Conservation (phyloP, 805 yeast genomes). For the Starmerella sirachaensis region DNA sequence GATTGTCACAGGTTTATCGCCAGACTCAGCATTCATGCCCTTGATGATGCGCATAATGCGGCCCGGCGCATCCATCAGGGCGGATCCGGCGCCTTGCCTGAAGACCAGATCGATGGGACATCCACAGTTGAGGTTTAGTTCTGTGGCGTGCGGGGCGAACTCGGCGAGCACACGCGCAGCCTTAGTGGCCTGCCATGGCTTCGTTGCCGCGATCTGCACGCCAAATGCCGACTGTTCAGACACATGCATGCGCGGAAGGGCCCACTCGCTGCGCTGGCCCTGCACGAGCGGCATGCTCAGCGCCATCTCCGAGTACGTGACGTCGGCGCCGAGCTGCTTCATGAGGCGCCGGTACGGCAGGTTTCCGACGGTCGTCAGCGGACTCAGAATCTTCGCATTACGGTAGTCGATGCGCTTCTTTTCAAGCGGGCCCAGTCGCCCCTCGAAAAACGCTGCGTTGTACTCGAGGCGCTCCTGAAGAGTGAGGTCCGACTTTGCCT, state of each 20-base stretch:
- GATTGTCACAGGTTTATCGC: conserved; percentile 84
- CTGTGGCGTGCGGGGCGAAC: conserved; percentile 52
- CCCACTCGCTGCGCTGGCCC: conserved; percentile 95
- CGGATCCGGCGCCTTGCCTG: conserved; percentile 92
- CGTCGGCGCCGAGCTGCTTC: conserved; percentile 82
- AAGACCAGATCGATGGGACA: conserved; percentile 95
- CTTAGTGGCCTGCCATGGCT: conserved; percentile 87
- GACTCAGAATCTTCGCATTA: conserved; percentile 79
- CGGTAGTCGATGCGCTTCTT: conserved; percentile 60
- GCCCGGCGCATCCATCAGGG: conserved; percentile 79
- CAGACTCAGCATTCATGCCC: conserved; percentile 79
- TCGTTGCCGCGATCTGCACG: conserved; percentile 81
- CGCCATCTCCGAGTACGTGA: conserved; percentile 95
- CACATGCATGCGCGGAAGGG: conserved; percentile 77
- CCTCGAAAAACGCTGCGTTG: conserved; percentile 51
- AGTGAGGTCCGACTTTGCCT: conserved; percentile 42
- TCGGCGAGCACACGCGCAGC: conserved; percentile 70
- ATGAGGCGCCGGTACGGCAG: conserved; percentile 87
- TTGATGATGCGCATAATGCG: conserved; percentile 64
- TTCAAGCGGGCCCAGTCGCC: conserved; percentile 67
- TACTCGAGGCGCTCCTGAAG: conserved; percentile 42
- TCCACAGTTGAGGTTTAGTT: conserved; percentile 86
- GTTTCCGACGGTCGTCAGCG: conserved; percentile 95
- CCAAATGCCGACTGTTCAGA: conserved; percentile 83
- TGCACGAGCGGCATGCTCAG: conserved; percentile 71